Conservation (phyloP, 257 asterid genomes). For the Solanum ahanhuiri region DNA sequence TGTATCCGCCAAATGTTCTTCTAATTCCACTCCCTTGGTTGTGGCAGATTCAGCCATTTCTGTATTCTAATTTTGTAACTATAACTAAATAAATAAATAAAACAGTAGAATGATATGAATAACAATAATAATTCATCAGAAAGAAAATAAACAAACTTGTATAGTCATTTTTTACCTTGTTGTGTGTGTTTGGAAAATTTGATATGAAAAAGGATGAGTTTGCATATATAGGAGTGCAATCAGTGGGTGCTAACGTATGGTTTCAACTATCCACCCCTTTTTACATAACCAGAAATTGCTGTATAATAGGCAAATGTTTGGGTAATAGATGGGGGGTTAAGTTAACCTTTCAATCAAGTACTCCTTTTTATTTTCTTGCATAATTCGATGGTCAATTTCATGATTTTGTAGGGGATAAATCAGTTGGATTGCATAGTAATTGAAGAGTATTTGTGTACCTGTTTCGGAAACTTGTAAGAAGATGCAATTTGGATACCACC, state of each 20-base stretch:
- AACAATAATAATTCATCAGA: background rate
- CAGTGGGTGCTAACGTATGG: background rate
- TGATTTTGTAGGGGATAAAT: background rate
- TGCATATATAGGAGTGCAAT: background rate
- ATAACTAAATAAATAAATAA: too few species aligned
- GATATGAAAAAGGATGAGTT: background rate
- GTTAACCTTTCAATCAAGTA: too few species aligned
- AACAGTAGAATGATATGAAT: background rate
- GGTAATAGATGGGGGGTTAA: background rate
- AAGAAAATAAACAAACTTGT: background rate
- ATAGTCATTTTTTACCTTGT: background rate
- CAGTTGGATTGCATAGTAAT: background rate
- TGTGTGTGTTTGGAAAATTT: background rate
- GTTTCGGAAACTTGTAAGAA: background rate
- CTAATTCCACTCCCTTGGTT: background rate
- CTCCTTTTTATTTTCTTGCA: background rate
- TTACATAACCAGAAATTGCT: background rate
- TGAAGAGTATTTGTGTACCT: background rate
- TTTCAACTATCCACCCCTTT: background rate
- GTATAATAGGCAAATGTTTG: background rate
- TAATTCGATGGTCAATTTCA: background rate
- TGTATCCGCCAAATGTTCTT: background rate
- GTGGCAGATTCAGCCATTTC: conserved; percentile 6
- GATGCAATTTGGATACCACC: background rate
- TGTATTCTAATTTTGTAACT: background rate